phyloP scores from a whole-genome alignment of 257 asterid species.

The Jacaranda mimosifolia region DNA sequence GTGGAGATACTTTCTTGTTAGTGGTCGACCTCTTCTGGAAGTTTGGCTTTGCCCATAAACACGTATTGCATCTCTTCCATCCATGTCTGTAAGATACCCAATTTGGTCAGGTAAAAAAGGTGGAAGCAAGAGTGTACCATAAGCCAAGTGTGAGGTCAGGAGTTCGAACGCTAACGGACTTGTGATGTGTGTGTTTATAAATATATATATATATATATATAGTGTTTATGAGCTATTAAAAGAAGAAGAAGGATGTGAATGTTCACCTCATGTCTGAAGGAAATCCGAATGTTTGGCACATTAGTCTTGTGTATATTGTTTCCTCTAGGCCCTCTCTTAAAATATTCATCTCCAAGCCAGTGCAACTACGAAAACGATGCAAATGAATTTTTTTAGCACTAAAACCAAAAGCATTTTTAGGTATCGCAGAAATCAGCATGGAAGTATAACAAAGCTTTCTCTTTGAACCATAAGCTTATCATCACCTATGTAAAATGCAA shows the following conservation, averaged over 20 bases:
- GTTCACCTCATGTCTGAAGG: slow-evolving; percentile 89
- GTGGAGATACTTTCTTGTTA: slow-evolving; percentile 16
- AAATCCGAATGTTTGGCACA: slow-evolving; percentile 80
- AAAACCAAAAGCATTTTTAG: not conserved
- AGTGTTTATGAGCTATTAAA: not conserved
- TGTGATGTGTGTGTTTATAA: too few species aligned
- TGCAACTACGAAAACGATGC: slow-evolving; percentile 58
- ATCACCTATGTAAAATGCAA: not conserved
- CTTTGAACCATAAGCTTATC: not conserved
- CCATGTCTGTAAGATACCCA: slow-evolving; percentile 74
- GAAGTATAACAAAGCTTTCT: not conserved
- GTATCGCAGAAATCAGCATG: not conserved
- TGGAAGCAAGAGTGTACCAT: not conserved
- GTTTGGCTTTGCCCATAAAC: slow-evolving; percentile 69
- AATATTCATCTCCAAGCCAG: slow-evolving; percentile 87
- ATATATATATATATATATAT: too few species aligned
- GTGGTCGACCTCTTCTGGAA: slow-evolving; percentile 74
- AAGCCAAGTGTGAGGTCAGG: too few species aligned
- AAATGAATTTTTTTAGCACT: slow-evolving; percentile 17
- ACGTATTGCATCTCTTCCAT: slow-evolving; percentile 84
- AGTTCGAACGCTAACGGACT: too few species aligned
- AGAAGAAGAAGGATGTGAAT: slow-evolving; percentile 15
- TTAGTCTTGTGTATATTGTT: slow-evolving; percentile 91
- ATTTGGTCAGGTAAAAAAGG: not conserved
- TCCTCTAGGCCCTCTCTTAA: slow-evolving; percentile 74